Conservation (phyloP, 2,329 filamentous ascomycete species). For the Neoscytalidium dimidiatum region DNA sequence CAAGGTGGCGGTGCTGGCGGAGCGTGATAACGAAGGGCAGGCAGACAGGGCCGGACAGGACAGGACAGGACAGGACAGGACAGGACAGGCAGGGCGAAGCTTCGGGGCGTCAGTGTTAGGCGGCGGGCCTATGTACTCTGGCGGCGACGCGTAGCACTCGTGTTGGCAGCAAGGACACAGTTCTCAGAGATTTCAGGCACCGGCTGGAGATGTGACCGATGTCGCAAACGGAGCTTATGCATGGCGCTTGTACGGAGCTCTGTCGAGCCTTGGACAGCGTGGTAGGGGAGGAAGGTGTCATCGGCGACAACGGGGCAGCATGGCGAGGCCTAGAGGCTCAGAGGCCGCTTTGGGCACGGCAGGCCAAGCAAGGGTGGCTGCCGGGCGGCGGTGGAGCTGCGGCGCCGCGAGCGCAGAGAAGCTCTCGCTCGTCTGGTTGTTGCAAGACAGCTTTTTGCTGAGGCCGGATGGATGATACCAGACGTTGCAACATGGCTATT, state of each 20-base stretch:
- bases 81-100: conserved; percentile 31
- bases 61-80: conserved; percentile 24
- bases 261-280: background rate
- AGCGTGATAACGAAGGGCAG: background rate
- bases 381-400: conserved; percentile 4
- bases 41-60: conserved; percentile 33
- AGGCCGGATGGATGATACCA: conserved; percentile 12
- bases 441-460: conserved; percentile 12
- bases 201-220: conserved; percentile 36
- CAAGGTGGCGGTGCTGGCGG: background rate
- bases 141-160: background rate
- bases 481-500: conserved; percentile 19
- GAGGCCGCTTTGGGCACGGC: background rate
- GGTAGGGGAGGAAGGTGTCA: conserved; percentile 39
- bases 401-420: conserved; percentile 1
- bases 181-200: conserved; percentile 34
- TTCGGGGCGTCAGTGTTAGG: conserved; percentile 5
- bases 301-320: conserved; percentile 37
- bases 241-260: conserved; percentile 39
- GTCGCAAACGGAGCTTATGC: conserved; percentile 39
- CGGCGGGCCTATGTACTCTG: background rate
- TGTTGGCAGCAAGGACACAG: conserved; percentile 13
- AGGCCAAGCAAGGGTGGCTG: conserved; percentile 16
- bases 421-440: background rate
- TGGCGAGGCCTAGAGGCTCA: conserved; percentile 6